Conservation (phyloP, 495 filamentous ascomycete species). For the Neurospora hispaniola region DNA sequence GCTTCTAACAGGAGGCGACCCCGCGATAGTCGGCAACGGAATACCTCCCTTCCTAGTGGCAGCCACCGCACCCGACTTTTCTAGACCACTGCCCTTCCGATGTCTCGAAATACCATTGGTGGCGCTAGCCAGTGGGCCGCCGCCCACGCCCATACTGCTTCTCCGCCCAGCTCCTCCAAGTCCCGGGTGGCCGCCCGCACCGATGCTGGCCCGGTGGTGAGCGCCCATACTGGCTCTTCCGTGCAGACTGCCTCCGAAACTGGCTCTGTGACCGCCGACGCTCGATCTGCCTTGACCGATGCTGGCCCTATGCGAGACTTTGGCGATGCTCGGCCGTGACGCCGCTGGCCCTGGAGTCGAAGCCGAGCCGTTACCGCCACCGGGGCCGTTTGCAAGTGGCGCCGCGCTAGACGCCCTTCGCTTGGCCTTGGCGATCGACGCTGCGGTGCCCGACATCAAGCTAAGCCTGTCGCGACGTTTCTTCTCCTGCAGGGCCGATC, state of each 20-base stretch:
- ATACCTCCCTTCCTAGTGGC: neutral
- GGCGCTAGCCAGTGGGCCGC: slow-evolving; percentile 24
- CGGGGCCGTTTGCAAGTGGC: neutral
- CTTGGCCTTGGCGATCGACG: slow-evolving; percentile 23
- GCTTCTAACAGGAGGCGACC: slow-evolving; percentile 25
- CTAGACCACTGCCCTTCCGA: slow-evolving; percentile 22
- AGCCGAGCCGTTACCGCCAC: slow-evolving; percentile 17
- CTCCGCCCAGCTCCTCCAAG: neutral
- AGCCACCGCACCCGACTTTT: slow-evolving; percentile 20
- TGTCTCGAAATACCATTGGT: slow-evolving; percentile 37
- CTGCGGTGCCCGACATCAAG: slow-evolving; percentile 14
- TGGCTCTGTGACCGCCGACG: neutral
- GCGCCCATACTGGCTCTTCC: neutral
- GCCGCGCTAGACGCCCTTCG: slow-evolving; percentile 15
- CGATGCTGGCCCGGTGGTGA: neutral
- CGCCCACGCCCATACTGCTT: neutral
- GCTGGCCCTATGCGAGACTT: neutral
- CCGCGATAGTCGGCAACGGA: slow-evolving; percentile 31
- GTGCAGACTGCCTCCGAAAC: neutral
- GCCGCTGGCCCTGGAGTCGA: slow-evolving; percentile 9
- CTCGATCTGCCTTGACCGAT: neutral
- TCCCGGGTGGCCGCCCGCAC: neutral
- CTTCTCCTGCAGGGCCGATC: slow-evolving; percentile 33
- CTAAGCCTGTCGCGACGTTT: slow-evolving; percentile 34
- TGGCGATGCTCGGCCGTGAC: neutral